Evolutionary conservation across 805 yeast genomes (phyloP).

Genomic region (Candida yuanshanica): DNA sequence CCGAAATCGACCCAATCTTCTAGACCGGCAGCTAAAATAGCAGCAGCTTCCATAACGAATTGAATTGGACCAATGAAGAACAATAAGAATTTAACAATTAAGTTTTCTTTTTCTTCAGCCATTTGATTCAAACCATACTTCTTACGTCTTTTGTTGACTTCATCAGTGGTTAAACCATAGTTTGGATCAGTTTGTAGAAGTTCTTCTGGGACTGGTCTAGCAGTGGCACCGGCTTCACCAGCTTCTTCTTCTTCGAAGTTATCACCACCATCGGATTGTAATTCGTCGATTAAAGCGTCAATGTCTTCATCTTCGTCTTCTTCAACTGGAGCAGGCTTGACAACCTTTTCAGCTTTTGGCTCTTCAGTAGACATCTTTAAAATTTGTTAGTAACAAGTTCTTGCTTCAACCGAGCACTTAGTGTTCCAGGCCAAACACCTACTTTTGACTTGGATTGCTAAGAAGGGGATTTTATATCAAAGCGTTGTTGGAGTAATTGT

Average conservation of each 20-base stretch:
- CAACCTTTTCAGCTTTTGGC: slow-evolving; percentile 52
- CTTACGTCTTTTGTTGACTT: slow-evolving; percentile 79
- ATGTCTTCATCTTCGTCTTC: slow-evolving; percentile 61
- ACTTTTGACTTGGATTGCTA: too few species aligned
- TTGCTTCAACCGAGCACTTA: neutral
- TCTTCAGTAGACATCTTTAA: slow-evolving; percentile 20
- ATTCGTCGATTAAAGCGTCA: slow-evolving; percentile 68
- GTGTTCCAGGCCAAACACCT: neutral
- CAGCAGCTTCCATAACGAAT: slow-evolving; percentile 97
- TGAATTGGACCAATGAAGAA: slow-evolving; percentile 94
- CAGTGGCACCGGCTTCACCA: slow-evolving; percentile 46
- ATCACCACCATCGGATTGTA: slow-evolving; percentile 60
- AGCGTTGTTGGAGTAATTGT: neutral
- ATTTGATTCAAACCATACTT: slow-evolving; percentile 86
- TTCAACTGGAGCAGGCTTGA: slow-evolving; percentile 39
- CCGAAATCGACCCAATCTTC: slow-evolving; percentile 99
- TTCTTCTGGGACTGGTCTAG: slow-evolving; percentile 82
- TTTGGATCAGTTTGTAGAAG: slow-evolving; percentile 76
- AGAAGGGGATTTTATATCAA: neutral
- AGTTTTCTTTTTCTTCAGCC: slow-evolving; percentile 83
- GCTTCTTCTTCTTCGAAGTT: slow-evolving; percentile 47
- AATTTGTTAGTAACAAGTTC: neutral
- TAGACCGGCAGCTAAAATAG: slow-evolving; percentile 90
- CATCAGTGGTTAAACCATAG: slow-evolving; percentile 71
- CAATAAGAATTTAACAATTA: slow-evolving; percentile 72